Conservation (phyloP, 1,139 yeast species). For the Pneumocystis carinii region DNA sequence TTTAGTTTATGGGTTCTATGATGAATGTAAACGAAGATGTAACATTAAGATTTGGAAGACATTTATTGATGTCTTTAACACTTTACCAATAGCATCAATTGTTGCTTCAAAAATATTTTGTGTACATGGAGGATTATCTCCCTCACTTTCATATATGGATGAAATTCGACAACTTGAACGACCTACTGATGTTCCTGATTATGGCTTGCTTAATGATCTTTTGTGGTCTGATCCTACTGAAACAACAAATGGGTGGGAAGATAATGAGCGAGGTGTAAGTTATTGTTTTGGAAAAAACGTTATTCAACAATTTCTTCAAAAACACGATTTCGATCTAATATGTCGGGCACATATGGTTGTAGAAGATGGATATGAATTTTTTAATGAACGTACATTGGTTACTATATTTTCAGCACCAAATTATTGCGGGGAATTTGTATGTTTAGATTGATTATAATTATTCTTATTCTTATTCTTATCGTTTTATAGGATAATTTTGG, state of each 20-base stretch:
- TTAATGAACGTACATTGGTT: conserved; percentile 81
- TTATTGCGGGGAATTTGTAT: conserved; percentile 86
- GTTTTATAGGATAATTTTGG: conserved; percentile 64
- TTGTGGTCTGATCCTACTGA: conserved; percentile 97
- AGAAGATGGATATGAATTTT: conserved; percentile 95
- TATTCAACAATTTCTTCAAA: conserved; percentile 71
- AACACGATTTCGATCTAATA: conserved; percentile 84
- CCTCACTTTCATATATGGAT: conserved; percentile 78
- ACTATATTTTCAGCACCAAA: conserved; percentile 95
- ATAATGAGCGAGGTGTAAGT: conserved; percentile 94
- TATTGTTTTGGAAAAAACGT: conserved; percentile 90
- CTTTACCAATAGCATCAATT: conserved; percentile 86
- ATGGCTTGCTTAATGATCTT: conserved; percentile 78
- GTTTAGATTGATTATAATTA: neutral
- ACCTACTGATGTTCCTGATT: conserved; percentile 96
- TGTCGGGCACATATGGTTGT: conserved; percentile 99
- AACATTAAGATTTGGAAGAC: conserved; percentile 87
- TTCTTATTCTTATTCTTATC: neutral
- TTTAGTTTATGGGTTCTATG: conserved; percentile 84
- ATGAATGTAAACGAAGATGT: conserved; percentile 89
- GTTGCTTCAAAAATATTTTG: conserved; percentile 94
- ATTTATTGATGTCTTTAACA: conserved; percentile 85
- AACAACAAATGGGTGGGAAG: conserved; percentile 92
- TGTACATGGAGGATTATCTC: conserved; percentile 93
- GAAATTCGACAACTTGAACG: conserved; percentile 82